phyloP scores from a whole-genome alignment of 2,329 filamentous ascomycete genomes.

The Juglanconis juglandina region DNA sequence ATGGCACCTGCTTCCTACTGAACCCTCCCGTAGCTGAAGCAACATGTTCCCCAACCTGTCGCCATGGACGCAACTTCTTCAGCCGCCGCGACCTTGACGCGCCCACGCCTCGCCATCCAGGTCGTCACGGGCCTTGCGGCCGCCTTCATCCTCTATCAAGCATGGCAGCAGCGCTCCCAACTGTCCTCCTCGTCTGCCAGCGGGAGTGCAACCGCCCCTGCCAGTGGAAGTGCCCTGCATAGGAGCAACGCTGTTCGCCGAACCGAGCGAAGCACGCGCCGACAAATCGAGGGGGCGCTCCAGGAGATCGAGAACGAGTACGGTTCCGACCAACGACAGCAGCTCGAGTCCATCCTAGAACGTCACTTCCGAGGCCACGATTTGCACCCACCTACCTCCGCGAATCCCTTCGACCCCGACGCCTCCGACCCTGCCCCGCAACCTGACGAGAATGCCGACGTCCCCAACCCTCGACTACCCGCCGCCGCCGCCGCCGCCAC shows the following conservation, averaged over 20 bases:
- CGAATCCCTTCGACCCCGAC: slow-evolving; percentile 37
- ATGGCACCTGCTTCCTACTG: slow-evolving; percentile 6
- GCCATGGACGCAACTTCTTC: slow-evolving; percentile 26
- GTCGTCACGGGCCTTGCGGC: slow-evolving; percentile 54
- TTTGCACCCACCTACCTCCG: slow-evolving; percentile 9
- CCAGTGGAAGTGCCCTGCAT: slow-evolving; percentile 43
- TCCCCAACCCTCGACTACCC: slow-evolving; percentile 22
- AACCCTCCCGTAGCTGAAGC: slow-evolving; percentile 2
- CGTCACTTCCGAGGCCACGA: slow-evolving; percentile 7
- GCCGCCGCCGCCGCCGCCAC: slow-evolving; percentile 30
- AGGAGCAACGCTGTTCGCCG: slow-evolving; percentile 64
- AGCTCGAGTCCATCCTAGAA: slow-evolving; percentile 13
- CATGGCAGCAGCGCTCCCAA: slow-evolving; percentile 42
- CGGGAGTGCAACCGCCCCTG: slow-evolving; percentile 17
- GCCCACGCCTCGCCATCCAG: slow-evolving; percentile 54
- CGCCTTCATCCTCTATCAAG: slow-evolving; percentile 55
- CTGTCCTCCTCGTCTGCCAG: slow-evolving; percentile 24
- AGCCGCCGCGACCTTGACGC: slow-evolving; percentile 52
- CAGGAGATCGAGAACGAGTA: slow-evolving; percentile 20
- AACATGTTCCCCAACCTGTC: slow-evolving; percentile 14
- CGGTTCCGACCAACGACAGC: slow-evolving; percentile 13
- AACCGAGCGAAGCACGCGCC: slow-evolving; percentile 15
- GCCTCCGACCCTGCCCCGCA: slow-evolving; percentile 36
- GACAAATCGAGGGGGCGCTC: slow-evolving; percentile 30
- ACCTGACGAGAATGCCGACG: slow-evolving; percentile 39